Percentiles rank a stretch among this genome's conserved stretches.
phyloP scores from a whole-genome alignment of 2,329 filamentous ascomycete genomes.

The Penicillium paneum region DNA sequence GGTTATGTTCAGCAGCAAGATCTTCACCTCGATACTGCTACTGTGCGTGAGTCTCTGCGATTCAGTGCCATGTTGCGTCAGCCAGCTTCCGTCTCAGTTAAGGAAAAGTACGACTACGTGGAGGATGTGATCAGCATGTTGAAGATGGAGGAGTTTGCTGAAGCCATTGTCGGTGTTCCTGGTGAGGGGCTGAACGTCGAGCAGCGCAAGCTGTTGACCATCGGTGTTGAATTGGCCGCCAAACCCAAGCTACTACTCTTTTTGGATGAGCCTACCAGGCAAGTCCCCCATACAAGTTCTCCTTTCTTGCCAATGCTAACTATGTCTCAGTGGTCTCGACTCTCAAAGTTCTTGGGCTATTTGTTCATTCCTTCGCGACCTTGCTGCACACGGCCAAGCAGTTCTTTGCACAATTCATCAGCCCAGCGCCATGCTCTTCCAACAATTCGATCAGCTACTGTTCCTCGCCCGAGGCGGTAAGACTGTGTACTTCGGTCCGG shows the following conservation, averaged over 20 bases:
- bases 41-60: slow-evolving; percentile 79
- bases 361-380: slow-evolving; percentile 74
- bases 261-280: slow-evolving; percentile 81
- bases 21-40: slow-evolving; percentile 77
- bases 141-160: slow-evolving; percentile 83
- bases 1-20: slow-evolving; percentile 77
- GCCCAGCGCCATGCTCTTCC: slow-evolving; percentile 85
- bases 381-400: slow-evolving; percentile 81
- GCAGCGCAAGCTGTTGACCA: slow-evolving; percentile 71
- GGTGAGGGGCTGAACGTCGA: slow-evolving; percentile 68
- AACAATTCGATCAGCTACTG: slow-evolving; percentile 66
- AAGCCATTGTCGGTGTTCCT: slow-evolving; percentile 81
- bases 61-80: slow-evolving; percentile 85
- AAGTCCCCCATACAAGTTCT: not conserved
- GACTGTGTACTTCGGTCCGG: slow-evolving; percentile 66
- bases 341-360: slow-evolving; percentile 90
- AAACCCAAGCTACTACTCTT: slow-evolving; percentile 84
- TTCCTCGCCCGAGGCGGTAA: slow-evolving; percentile 63
- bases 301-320: not conserved
- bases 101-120: slow-evolving; percentile 80
- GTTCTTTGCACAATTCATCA: slow-evolving; percentile 94
- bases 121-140: slow-evolving; percentile 83
- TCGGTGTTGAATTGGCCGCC: slow-evolving; percentile 87
- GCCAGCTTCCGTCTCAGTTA: slow-evolving; percentile 63
- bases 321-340: slow-evolving; percentile 66